phyloP scores from a whole-genome alignment of 2,329 filamentous ascomycete species.

The Penicillium janthinellum region DNA sequence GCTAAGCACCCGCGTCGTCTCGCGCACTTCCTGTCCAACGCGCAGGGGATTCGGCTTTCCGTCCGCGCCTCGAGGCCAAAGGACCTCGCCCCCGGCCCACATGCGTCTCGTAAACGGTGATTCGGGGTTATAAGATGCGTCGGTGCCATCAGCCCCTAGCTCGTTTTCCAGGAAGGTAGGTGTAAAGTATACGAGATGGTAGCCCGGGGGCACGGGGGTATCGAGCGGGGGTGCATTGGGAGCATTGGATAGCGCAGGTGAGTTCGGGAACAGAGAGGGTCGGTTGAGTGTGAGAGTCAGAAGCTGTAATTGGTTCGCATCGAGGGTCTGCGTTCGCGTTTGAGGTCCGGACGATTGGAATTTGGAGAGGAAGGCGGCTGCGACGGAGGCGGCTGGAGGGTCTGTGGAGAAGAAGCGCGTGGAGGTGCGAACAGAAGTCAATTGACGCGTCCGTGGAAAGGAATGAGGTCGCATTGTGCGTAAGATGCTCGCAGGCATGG shows the following conservation, averaged over 20 bases:
- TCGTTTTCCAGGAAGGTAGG: slow-evolving; percentile 57
- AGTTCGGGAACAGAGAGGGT: slow-evolving; percentile 44
- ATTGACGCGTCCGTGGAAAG: background rate
- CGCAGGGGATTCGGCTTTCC: slow-evolving; percentile 46
- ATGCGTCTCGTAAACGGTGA: slow-evolving; percentile 64
- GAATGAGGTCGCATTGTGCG: background rate
- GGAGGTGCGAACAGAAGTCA: background rate
- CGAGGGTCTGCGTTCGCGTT: slow-evolving; percentile 55
- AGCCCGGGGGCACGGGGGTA: slow-evolving; percentile 59
- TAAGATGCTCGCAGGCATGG: background rate
- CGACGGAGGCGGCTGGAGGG: slow-evolving; percentile 36
- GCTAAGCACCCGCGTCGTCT: slow-evolving; percentile 58
- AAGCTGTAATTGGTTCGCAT: slow-evolving; percentile 65
- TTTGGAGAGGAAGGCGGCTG: slow-evolving; percentile 45
- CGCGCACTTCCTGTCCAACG: slow-evolving; percentile 59
- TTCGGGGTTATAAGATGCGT: slow-evolving; percentile 61
- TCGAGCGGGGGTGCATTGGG: slow-evolving; percentile 42
- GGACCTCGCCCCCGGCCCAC: slow-evolving; percentile 67
- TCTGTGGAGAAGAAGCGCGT: slow-evolving; percentile 16
- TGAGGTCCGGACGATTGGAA: slow-evolving; percentile 47
- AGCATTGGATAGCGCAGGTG: slow-evolving; percentile 42
- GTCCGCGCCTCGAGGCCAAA: slow-evolving; percentile 46
- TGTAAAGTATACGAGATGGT: slow-evolving; percentile 67
- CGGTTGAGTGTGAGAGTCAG: slow-evolving; percentile 61
- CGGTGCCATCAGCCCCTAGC: slow-evolving; percentile 63